Base-by-base conservation (phyloP, 129 eudicot species). In the Dittrichia graveolens region DNA sequence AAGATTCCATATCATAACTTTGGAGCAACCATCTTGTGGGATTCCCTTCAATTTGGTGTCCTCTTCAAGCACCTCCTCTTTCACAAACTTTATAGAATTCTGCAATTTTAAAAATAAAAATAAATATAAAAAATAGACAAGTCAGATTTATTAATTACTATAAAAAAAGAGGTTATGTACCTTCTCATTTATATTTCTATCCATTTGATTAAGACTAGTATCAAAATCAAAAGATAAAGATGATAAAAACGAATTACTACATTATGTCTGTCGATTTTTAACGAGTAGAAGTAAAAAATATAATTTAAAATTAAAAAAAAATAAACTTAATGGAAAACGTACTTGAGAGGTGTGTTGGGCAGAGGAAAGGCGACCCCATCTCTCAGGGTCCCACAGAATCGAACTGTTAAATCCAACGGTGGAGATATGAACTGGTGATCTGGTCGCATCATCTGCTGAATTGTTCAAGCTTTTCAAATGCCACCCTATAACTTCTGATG, bases 351-450 rank as follows among this genome's bases (percentile, higher is more conserved):
- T 79, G 65, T 80, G 86, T 54, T 90, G 96, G 42, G 80, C 77
- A 8, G 96, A 79, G 5, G 97, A 63, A 53, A 85, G 84, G 6
- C 99, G 89, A 1, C 99, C 99, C 99, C 99, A 90, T 61, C 99
- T 86, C 67, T 94, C 99, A 0, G 99, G 99, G 77, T 94, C 99
- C 99, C 99, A 94, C 11, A 94, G 73, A 24, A 94, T 86, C 0
- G 99, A 94, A 67, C 97, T 94, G 55, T 90, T 94, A 82, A 95
- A 95, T 63, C 94, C 99, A 56, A 90, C 90, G 71, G 94, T 84
- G 2, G 97, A 95, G 54, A 95, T 88, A 52, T 83, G 95, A 62
- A 94, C 78, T 4, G 85, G 90, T 40, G 85, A 80, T 11, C 79
- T 71, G 19, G 49, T 68, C 0, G 41, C 47, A 44, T 78, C 76